Conservation (phyloP, 352 stramenopile genomes). For the Phytophthora crassamura region DNA sequence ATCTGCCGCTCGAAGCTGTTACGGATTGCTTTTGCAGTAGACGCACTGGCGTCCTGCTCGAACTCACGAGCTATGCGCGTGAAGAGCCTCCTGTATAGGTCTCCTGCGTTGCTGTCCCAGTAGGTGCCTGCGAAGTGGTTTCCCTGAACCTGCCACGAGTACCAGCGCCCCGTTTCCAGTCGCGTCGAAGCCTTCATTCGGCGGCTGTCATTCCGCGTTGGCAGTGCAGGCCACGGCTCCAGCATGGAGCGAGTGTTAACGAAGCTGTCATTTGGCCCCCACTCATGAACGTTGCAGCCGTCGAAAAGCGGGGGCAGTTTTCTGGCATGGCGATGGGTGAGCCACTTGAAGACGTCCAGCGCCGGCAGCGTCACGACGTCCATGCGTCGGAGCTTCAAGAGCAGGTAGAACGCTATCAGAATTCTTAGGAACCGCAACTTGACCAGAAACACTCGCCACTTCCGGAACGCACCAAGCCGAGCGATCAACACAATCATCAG, state of each 20-base stretch:
- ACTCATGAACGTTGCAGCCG: conserved; percentile 50
- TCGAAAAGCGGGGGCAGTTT: conserved; percentile 49
- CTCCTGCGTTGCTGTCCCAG: conserved; percentile 55
- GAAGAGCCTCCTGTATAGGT: conserved; percentile 68
- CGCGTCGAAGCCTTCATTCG: neutral
- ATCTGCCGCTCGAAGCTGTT: neutral
- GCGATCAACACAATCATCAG: conserved; percentile 24
- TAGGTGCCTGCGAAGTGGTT: conserved; percentile 69
- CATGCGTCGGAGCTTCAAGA: conserved; percentile 30
- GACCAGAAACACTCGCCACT: neutral
- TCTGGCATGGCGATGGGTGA: conserved; percentile 48
- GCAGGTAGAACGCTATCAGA: conserved; percentile 26
- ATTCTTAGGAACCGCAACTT: neutral
- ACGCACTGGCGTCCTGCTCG: conserved; percentile 22
- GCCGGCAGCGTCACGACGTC: conserved; percentile 55
- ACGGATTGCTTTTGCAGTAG: neutral
- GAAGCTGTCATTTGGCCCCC: conserved; percentile 65
- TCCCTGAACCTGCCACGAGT: conserved; percentile 62
- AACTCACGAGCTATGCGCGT: conserved; percentile 52
- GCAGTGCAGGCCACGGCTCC: conserved; percentile 55
- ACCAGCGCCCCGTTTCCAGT: conserved; percentile 61
- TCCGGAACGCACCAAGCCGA: neutral
- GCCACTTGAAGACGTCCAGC: conserved; percentile 50
- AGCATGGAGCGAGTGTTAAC: conserved; percentile 74
- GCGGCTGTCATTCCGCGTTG: conserved; percentile 11